Base-by-base conservation (phyloP, 2,329 filamentous ascomycete genomes). In the Colletotrichum tropicicola region DNA sequence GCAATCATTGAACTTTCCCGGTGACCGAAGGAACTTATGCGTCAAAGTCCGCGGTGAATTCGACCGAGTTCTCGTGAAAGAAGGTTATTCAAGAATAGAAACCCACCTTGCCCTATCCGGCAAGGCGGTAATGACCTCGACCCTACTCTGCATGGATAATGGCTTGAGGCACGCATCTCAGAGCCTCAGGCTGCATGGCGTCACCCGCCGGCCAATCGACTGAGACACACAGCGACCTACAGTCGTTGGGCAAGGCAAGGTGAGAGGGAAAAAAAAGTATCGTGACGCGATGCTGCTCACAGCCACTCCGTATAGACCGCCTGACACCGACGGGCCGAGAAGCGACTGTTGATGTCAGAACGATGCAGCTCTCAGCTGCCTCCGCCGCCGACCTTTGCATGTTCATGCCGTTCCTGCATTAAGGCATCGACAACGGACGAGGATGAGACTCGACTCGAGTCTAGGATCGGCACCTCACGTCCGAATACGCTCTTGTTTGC, bases 51-150 rank as follows among this genome's bases (percentile, higher is more conserved):
- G 49, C 43, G 58, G 30, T 57, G 37, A 32, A 52, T 39, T 52
- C 53, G 44, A 35, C 51, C 63, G 57, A 61, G 51, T 32, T 35
- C 35, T 45, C 32, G 51, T 23, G 28, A 66, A 66, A 66, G 63
- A 66, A 66, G 63, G 63, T 66, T 66, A 66, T 66, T 66, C 59
- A 66, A 66, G 39, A 66, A 66, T 66, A 66, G 63, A 66, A 66
- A 43, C 25, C 15, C 45, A 27, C 61, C 52, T 64, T 63, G 45
- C 59, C 58, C 13, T 7, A 58, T 63, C 28, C 30, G 63, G 63
- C 45, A 63, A 63, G 30, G 30, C 15, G 13, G 44, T 57, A 51
- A 66, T 58, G 41, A 59, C 37, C 15, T 58, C 51, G 21, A 39
- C 49, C 49, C 47, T 62, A 30, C 25, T 39, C 17, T 28, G 45